A percentile compares a stretch with the other conserved stretches of the same genome.
Conservation (phyloP, 2,329 filamentous ascomycete species). For the Fusarium sambucinum region DNA sequence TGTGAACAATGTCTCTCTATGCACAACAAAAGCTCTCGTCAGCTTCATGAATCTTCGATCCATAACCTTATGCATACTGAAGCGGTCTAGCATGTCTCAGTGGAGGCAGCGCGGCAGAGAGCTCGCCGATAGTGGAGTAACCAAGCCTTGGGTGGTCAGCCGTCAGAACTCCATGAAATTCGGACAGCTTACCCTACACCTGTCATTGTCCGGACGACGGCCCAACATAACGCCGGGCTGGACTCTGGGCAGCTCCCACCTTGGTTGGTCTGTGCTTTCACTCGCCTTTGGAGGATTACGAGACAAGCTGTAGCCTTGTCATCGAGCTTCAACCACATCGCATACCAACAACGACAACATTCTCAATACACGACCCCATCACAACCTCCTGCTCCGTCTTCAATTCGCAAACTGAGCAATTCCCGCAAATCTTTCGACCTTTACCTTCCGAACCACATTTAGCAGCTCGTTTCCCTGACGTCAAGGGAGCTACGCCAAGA, state of each 20-base stretch:
- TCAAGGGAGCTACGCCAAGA: conserved; percentile 63
- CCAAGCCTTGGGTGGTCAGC: neutral
- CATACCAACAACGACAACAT: conserved; percentile 37
- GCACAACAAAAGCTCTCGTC: conserved; percentile 8
- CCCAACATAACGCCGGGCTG: conserved; percentile 36
- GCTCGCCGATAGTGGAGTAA: conserved; percentile 6
- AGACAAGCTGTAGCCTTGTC: conserved; percentile 54
- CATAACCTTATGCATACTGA: conserved; percentile 11
- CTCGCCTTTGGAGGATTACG: conserved; percentile 47
- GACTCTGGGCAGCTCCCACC: conserved; percentile 23
- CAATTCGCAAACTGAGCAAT: conserved; percentile 11
- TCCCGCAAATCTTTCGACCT: neutral
- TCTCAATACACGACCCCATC: conserved; percentile 32
- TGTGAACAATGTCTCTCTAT: conserved; percentile 3
- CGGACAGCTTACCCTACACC: conserved; percentile 39
- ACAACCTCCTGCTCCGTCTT: conserved; percentile 19
- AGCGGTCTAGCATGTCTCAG: conserved; percentile 35
- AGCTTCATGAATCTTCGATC: conserved; percentile 24
- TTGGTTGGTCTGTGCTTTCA: conserved; percentile 42
- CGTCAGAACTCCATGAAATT: neutral
- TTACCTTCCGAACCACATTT: conserved; percentile 12
- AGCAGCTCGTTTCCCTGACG: conserved; percentile 24
- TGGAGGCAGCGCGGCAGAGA: conserved; percentile 19
- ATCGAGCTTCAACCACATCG: conserved; percentile 51
- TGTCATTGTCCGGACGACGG: conserved; percentile 21